Percentiles rank a stretch among this genome's conserved stretches.
These are phyloP conservation scores for Paracorniculantispora psalliotae DNA, from an alignment of 2,329 filamentous ascomycete genomes.

Conservation along the genomic window DNA sequence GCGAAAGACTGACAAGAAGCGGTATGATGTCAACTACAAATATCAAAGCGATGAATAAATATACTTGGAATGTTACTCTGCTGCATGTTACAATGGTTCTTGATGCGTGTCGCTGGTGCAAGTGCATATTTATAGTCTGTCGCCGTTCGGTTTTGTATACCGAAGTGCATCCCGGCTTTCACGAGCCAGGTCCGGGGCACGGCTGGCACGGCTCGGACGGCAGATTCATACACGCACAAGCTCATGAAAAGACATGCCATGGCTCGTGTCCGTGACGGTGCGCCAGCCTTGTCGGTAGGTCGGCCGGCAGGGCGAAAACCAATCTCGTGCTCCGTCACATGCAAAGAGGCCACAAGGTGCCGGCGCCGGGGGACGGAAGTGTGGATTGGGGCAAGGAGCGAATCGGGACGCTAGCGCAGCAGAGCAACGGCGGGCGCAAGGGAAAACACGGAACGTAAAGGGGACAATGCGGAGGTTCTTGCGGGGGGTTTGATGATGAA, in stretches of 20 bases:
- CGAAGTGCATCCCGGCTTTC: neutral
- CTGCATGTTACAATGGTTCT: no score
- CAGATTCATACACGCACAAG: no score
- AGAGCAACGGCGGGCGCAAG: neutral
- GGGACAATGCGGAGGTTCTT: slow-evolving; percentile 5
- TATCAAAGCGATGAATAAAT: no score
- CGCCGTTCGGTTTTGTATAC: neutral
- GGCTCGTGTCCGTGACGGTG: neutral
- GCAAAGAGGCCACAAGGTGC: neutral
- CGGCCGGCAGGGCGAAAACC: no score
- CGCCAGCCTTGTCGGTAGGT: slow-evolving; percentile 1
- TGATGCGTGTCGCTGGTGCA: no score
- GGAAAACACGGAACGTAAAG: slow-evolving; percentile 7
- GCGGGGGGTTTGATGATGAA: neutral
- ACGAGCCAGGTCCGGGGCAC: neutral
- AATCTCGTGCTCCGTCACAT: no score
- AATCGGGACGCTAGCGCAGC: slow-evolving; percentile 8
- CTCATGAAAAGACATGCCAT: no score
- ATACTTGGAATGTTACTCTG: no score
- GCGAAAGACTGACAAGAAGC: no score
- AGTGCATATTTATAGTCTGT: no score
- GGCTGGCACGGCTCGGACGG: no score
- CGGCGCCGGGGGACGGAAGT: slow-evolving; percentile 3
- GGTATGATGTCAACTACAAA: no score
- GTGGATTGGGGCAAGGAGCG: slow-evolving; percentile 8